Conservation (phyloP, 1,139 yeast species). For the Taphrina wiesneri region DNA sequence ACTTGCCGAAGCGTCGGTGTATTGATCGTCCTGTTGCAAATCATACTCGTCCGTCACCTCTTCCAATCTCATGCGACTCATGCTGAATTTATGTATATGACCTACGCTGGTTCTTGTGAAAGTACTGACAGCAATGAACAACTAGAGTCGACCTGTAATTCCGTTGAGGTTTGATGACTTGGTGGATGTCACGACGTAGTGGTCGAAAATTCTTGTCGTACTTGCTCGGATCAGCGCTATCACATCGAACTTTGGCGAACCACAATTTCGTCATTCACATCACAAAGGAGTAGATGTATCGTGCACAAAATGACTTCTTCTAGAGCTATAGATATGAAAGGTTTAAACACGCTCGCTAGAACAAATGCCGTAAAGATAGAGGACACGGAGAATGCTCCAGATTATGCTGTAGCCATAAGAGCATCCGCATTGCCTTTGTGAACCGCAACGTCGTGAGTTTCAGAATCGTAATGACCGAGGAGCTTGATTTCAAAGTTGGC, state of each 20-base stretch:
- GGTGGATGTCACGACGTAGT: no score
- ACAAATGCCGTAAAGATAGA: not conserved
- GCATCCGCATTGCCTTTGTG: constrained; percentile 24
- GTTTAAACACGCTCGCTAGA: constrained; percentile 6
- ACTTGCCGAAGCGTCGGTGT: constrained; percentile 17
- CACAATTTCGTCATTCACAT: constrained; percentile 6
- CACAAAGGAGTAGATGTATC: not conserved
- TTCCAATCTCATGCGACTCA: constrained; percentile 32
- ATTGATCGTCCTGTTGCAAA: constrained; percentile 28
- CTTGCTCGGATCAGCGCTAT: not conserved
- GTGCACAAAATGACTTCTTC: no score
- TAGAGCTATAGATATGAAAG: not conserved
- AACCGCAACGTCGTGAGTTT: constrained; percentile 17
- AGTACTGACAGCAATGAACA: no score
- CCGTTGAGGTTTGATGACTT: no score
- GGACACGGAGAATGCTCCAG: not conserved
- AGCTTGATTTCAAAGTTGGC: constrained; percentile 82
- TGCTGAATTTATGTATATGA: not conserved
- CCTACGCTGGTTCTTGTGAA: not conserved
- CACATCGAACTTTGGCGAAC: not conserved
- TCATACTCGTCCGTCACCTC: constrained; percentile 36
- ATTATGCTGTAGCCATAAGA: not conserved
- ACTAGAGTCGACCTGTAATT: no score
- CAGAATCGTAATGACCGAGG: constrained; percentile 48
- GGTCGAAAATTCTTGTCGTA: constrained; percentile 1